phyloP scores from a whole-genome alignment of 345 rosid species.

The Sonneratia alba region DNA sequence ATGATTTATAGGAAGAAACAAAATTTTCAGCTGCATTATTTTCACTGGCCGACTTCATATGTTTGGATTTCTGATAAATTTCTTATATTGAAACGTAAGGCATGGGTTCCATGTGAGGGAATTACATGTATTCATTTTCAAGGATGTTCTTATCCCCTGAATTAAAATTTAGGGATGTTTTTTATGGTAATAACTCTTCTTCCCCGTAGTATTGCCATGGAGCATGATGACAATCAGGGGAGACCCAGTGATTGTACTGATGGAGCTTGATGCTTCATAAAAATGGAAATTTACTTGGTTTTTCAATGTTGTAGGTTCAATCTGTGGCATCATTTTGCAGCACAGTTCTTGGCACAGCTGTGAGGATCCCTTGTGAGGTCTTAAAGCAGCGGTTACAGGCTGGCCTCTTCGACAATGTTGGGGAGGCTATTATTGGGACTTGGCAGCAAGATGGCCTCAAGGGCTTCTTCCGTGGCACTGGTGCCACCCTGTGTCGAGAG shows the following conservation, averaged over 20 bases:
- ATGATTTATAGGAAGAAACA: background rate
- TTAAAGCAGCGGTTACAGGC: constrained; percentile 97
- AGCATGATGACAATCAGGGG: background rate
- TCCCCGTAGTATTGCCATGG: background rate
- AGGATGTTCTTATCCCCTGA: background rate
- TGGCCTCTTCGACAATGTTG: constrained; percentile 75
- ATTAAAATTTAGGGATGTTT: background rate
- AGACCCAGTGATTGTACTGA: background rate
- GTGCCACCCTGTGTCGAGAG: constrained; percentile 93
- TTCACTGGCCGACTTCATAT: background rate
- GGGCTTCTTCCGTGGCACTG: constrained; percentile 97
- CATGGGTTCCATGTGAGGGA: background rate
- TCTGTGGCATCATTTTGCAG: constrained; percentile 90
- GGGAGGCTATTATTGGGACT: constrained; percentile 82
- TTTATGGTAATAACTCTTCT: background rate
- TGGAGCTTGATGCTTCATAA: background rate
- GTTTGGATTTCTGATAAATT: background rate
- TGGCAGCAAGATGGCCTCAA: constrained; percentile 88
- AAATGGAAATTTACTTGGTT: background rate
- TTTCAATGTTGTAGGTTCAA: constrained; percentile 52
- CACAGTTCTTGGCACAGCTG: constrained; percentile 88
- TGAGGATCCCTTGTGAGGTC: constrained; percentile 95
- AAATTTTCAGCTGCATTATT: background rate
- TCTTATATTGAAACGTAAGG: background rate
- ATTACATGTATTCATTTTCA: background rate